Conservation (phyloP, 2,329 filamentous ascomycete species). For the Scopulariopsis brevicaulis region DNA sequence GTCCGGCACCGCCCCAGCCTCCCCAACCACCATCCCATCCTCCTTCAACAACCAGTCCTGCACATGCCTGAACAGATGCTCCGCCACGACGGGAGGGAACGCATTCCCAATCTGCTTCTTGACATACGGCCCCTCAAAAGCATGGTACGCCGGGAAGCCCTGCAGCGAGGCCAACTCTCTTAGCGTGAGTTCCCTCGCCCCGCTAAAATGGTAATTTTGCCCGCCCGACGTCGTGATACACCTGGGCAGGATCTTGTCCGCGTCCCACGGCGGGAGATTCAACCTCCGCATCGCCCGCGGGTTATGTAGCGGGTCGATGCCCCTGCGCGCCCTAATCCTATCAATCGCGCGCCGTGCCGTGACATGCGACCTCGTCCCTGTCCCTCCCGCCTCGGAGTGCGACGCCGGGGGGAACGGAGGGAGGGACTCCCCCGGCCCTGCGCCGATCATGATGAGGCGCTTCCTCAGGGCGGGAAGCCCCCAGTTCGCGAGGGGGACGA, state of each 20-base stretch:
- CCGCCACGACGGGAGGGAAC: conserved; percentile 52
- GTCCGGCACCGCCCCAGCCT: neutral
- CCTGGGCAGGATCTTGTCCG: conserved; percentile 32
- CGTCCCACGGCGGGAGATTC: conserved; percentile 27
- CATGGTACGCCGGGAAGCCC: conserved; percentile 52
- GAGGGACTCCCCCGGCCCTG: conserved; percentile 57
- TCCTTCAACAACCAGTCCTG: conserved; percentile 29
- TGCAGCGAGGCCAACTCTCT: conserved; percentile 60
- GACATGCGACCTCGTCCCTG: conserved; percentile 24
- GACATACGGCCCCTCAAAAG: conserved; percentile 36
- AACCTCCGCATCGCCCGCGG: conserved; percentile 15
- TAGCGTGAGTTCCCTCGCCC: conserved; percentile 49
- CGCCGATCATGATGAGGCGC: conserved; percentile 44
- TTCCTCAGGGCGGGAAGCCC: conserved; percentile 36
- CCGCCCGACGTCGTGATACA: conserved; percentile 57
- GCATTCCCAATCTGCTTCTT: conserved; percentile 69
- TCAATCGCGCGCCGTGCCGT: conserved; percentile 31
- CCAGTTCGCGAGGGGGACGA: conserved; percentile 41
- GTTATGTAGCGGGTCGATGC: conserved; percentile 27
- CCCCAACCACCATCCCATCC: conserved; percentile 16
- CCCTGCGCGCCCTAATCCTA: conserved; percentile 14
- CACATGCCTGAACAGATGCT: conserved; percentile 35
- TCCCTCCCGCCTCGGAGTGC: conserved; percentile 30
- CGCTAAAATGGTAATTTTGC: conserved; percentile 54
- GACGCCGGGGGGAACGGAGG: conserved; percentile 54